These are phyloP conservation scores for Populus hybrid DNA, from an alignment of 441 rosid species.

Conservation along the genomic window DNA sequence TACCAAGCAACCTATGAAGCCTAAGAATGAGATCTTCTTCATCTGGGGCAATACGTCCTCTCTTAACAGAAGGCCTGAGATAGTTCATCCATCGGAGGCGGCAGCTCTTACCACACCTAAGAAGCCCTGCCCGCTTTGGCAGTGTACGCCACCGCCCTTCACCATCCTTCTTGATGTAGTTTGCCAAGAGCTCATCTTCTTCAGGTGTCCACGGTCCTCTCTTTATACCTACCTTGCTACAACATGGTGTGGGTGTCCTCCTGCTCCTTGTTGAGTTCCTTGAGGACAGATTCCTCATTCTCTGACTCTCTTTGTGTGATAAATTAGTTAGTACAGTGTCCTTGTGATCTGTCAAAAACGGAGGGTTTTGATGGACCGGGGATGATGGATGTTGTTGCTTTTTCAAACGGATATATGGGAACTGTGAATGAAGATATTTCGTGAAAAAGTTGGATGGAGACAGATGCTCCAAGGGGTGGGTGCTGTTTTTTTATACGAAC, in stretches of 20 bases:
- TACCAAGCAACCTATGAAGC: background rate
- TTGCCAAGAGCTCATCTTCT: background rate
- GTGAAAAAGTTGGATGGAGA: no score
- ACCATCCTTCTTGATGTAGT: background rate
- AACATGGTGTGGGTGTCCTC: background rate
- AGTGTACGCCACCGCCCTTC: background rate
- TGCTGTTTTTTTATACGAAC: no score
- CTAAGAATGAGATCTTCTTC: background rate
- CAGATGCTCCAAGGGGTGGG: no score
- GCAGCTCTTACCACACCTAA: background rate
- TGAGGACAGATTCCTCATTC: background rate
- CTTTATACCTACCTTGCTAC: background rate
- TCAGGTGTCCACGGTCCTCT: background rate
- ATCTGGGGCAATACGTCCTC: background rate
- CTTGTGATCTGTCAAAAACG: background rate
- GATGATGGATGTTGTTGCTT: no score
- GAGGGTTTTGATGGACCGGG: background rate
- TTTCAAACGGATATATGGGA: no score
- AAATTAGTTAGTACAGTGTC: background rate
- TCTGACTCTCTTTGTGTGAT: background rate
- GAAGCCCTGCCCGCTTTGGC: background rate
- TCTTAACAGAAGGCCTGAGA: background rate
- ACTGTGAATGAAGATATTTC: no score
- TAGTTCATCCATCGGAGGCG: background rate
- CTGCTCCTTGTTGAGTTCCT: background rate